Conservation (phyloP, 192 early-diverging fungal genomes). For the Rhizophagus prolifer region DNA sequence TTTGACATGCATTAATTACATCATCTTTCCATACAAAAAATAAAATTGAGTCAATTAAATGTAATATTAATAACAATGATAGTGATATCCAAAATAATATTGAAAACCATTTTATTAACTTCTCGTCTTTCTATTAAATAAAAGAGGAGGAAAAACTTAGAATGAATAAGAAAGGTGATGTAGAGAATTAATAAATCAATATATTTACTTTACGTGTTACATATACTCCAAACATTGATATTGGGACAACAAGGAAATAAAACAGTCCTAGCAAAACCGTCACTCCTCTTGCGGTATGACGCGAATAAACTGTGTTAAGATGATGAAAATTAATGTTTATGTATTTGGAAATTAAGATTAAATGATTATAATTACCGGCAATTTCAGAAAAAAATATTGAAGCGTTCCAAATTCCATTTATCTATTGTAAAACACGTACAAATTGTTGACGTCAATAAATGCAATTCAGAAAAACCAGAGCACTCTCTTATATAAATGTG, state of each 20-base stretch:
- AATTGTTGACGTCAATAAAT: background rate
- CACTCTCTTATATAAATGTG: background rate
- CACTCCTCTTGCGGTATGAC: background rate
- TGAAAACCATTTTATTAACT: background rate
- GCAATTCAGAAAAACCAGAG: background rate
- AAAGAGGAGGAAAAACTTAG: no score
- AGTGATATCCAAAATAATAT: background rate
- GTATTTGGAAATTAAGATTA: background rate
- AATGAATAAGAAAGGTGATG: no score
- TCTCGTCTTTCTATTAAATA: background rate
- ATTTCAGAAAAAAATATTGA: background rate
- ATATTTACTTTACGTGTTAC: background rate
- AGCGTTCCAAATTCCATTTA: background rate
- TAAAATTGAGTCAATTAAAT: constrained; percentile 3
- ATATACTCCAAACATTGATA: background rate
- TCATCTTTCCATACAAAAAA: constrained; percentile 1
- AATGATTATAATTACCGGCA: background rate
- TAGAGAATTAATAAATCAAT: background rate
- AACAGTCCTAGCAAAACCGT: background rate
- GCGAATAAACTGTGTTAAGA: background rate
- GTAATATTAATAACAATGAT: background rate
- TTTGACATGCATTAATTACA: background rate
- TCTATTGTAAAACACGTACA: background rate
- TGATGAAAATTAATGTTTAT: background rate
- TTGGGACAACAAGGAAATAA: background rate